phyloP scores from a whole-genome alignment of 179 eudicot species.

The Spergularia azorica region DNA sequence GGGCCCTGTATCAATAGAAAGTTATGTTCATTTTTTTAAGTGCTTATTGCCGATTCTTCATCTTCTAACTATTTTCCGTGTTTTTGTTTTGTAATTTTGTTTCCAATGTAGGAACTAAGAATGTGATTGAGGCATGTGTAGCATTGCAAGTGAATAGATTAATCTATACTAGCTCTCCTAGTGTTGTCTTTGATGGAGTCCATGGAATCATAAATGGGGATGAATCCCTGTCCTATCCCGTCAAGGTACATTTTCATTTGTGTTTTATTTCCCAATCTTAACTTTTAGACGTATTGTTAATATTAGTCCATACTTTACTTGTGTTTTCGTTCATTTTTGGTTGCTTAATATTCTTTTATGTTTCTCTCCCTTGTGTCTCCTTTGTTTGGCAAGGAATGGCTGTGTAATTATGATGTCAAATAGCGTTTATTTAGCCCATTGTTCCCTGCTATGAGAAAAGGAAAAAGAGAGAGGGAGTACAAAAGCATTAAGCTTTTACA shows the following conservation, averaged over 20 bases:
- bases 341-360: too few relatives aligned
- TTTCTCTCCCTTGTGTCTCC: too few relatives aligned
- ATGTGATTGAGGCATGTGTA: constrained; percentile 78
- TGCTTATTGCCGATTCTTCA: background rate
- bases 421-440: background rate
- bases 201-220: constrained; percentile 73
- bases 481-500: background rate
- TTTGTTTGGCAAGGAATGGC: background rate
- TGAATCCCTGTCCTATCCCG: constrained; percentile 84
- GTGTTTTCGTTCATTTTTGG: too few relatives aligned
- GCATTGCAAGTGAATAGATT: constrained; percentile 75
- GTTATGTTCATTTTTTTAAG: background rate
- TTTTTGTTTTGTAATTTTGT: background rate
- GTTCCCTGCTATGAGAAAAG: background rate
- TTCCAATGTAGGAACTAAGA: constrained; percentile 59
- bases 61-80: background rate
- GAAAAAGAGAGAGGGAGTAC: background rate
- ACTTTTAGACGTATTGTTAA: background rate
- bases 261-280: background rate
- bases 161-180: constrained; percentile 87
- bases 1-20: background rate
- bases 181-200: constrained; percentile 93
- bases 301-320: too few relatives aligned
- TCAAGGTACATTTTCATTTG: constrained; percentile 50
- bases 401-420: background rate